Percentiles rank a stretch among this genome's conserved stretches.
These are phyloP conservation scores for Paraconiothyrium sp. DNA, from an alignment of 2,329 filamentous ascomycete species.

Conservation along the genomic window DNA sequence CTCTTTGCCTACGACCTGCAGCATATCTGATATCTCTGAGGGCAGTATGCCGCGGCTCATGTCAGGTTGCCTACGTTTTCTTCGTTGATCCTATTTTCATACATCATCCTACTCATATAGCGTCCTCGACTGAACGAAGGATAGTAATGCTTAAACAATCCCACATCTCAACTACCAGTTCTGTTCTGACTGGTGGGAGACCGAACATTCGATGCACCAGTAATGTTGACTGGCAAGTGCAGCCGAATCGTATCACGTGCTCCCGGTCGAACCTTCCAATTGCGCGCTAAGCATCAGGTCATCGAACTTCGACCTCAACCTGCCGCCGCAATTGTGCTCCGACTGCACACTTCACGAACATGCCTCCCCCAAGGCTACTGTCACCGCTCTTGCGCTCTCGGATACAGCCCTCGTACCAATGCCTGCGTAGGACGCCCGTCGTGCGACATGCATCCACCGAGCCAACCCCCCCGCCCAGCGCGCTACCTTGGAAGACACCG, in stretches of 20 bases:
- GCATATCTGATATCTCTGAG: background rate
- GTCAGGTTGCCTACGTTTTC: background rate
- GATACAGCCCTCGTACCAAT: constrained; percentile 32
- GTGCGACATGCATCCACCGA: constrained; percentile 36
- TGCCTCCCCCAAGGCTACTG: constrained; percentile 36
- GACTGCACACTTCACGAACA: constrained; percentile 17
- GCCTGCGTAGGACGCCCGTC: constrained; percentile 31
- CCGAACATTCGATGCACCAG: background rate
- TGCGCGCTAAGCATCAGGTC: constrained; percentile 27
- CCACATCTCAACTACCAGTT: no score
- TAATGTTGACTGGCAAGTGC: background rate
- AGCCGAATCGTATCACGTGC: constrained; percentile 8
- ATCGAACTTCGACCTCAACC: constrained; percentile 25
- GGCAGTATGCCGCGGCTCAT: background rate
- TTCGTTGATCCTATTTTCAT: background rate
- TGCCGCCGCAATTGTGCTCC: constrained; percentile 14
- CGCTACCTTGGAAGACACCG: constrained; percentile 50
- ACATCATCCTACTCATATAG: background rate
- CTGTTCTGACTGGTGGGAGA: no score
- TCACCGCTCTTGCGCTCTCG: constrained; percentile 35
- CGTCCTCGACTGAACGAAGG: background rate
- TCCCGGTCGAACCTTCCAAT: constrained; percentile 7
- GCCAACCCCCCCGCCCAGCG: constrained; percentile 31
- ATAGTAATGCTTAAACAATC: background rate
- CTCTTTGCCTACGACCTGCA: background rate